Evolutionary conservation across 78 protist species (phyloP).

Genomic region (Dictyostelium purpureum): DNA sequence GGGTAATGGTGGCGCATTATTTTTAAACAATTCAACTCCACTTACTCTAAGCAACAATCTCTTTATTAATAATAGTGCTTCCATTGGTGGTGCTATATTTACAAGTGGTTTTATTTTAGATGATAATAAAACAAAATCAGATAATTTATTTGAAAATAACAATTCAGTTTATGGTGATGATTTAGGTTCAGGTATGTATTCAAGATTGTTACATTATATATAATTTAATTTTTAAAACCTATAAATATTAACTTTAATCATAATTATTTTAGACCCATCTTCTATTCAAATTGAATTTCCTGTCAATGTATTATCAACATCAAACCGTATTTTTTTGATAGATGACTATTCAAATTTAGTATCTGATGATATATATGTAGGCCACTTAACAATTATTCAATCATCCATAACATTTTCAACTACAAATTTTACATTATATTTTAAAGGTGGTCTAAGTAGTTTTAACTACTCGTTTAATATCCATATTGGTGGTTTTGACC

Average conservation of each 20-base stretch:
- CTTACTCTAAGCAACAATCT: not conserved
- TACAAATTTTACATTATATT: not conserved
- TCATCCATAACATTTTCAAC: not conserved
- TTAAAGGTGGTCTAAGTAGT: not conserved
- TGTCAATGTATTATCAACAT: not conserved
- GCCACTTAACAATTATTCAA: not conserved
- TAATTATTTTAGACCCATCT: not conserved
- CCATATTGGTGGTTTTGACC: not conserved
- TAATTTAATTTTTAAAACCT: not conserved
- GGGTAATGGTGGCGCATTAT: not conserved
- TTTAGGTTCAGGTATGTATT: not conserved
- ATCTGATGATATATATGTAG: not conserved
- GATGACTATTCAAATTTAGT: slow-evolving; percentile 1
- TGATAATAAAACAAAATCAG: not conserved
- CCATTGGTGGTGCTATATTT: not conserved
- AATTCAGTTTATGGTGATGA: not conserved
- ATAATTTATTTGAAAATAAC: not conserved
- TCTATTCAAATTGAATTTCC: not conserved
- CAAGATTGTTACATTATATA: not conserved
- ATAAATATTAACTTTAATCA: too few species aligned
- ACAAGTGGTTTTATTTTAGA: not conserved
- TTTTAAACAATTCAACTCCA: not conserved
- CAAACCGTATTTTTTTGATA: not conserved
- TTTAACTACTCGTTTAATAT: not conserved
- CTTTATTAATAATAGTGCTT: not conserved